Conservation (phyloP, 2,329 filamentous ascomycete genomes). For the Fusarium ambrosium region DNA sequence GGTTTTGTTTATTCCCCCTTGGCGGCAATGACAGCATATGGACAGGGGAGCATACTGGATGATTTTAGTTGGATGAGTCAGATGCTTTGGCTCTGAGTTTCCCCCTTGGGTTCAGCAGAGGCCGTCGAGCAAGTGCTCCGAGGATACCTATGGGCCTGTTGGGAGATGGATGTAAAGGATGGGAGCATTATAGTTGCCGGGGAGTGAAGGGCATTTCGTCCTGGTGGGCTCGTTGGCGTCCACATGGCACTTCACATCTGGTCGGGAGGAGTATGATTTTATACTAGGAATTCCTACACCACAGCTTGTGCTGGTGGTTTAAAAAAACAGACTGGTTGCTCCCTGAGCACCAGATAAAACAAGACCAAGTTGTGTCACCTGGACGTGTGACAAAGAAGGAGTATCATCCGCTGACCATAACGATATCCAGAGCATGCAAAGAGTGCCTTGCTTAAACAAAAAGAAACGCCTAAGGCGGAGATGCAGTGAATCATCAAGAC, state of each 20-base stretch:
- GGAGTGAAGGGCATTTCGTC: not conserved
- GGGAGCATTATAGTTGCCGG: not conserved
- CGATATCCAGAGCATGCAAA: not conserved
- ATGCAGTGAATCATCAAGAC: not conserved
- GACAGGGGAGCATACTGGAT: slow-evolving; percentile 35
- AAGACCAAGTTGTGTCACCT: not conserved
- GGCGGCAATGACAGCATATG: slow-evolving; percentile 43
- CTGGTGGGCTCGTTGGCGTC: not conserved
- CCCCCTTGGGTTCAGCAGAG: not conserved
- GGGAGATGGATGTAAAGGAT: slow-evolving; percentile 7
- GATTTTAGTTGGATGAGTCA: slow-evolving; percentile 20
- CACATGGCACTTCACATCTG: not conserved
- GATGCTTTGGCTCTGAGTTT: not conserved
- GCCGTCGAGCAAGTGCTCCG: not conserved
- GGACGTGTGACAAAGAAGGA: not conserved
- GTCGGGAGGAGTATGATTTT: slow-evolving; percentile 11
- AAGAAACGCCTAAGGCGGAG: not conserved
- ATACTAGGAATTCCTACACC: not conserved
- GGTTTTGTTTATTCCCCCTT: slow-evolving; percentile 41
- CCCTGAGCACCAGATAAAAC: not conserved
- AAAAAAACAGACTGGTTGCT: slow-evolving; percentile 9
- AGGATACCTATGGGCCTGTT: not conserved
- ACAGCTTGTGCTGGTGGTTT: not conserved
- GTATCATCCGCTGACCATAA: not conserved
- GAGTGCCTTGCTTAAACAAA: not conserved